A percentile compares a stretch with the other conserved stretches of the same genome.
Conservation (phyloP, 192 early-diverging fungal genomes). For the Coemansia sp. region DNA sequence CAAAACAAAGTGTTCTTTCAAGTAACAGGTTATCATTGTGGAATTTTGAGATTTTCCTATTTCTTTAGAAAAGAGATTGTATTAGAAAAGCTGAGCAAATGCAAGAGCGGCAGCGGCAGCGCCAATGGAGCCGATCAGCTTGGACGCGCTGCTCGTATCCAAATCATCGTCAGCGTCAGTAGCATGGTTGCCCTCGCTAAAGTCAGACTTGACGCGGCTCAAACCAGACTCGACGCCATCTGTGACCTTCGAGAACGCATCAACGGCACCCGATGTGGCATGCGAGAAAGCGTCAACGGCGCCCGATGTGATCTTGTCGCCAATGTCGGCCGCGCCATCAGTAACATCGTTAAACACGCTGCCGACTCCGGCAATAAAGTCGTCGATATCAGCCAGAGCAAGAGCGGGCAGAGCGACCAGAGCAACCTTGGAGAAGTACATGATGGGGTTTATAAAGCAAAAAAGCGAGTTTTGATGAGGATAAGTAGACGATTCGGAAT, state of each 20-base stretch:
- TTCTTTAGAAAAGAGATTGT: neutral
- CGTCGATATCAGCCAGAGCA: conserved; percentile 25
- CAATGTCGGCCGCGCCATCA: neutral
- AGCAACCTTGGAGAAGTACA: conserved; percentile 12
- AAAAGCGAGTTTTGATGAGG: conserved; percentile 5
- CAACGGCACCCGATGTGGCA: conserved; percentile 2
- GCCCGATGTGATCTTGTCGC: conserved; percentile 2
- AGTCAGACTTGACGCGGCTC: conserved; percentile 43
- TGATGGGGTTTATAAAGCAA: neutral
- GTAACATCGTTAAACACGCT: conserved; percentile 18
- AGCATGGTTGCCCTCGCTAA: conserved; percentile 26
- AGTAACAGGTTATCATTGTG: neutral
- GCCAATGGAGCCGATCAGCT: neutral
- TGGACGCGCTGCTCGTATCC: neutral
- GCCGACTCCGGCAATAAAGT: conserved; percentile 17
- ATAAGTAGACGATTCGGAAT: neutral
- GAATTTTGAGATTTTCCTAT: neutral
- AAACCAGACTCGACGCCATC: neutral
- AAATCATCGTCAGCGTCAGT: conserved; percentile 4
- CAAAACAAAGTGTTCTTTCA: neutral
- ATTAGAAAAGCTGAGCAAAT: conserved; percentile 34
- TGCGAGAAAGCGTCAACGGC: neutral
- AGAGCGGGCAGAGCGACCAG: conserved; percentile 20
- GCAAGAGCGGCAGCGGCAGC: conserved; percentile 19
- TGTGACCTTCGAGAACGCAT: neutral